Evolutionary conservation across 2,329 filamentous ascomycete genomes (phyloP).

Genomic region (Alternaria panax): DNA sequence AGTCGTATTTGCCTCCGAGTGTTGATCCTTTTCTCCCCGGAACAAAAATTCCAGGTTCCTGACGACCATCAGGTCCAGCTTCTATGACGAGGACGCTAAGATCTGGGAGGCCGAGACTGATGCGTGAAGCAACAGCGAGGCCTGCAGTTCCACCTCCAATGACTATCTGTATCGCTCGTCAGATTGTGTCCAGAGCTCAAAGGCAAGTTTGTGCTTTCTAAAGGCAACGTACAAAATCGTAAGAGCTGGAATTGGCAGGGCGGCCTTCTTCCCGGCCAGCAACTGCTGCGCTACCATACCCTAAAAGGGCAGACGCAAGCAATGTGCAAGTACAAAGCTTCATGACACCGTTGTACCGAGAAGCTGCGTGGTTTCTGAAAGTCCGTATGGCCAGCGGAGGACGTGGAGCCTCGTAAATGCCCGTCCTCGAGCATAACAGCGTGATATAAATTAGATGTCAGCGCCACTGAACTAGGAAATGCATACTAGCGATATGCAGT

Average conservation of each 20-base stretch:
- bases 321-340: slow-evolving; percentile 7
- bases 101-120: slow-evolving; percentile 43
- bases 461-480: neutral
- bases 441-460: neutral
- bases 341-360: slow-evolving; percentile 11
- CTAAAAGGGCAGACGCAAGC: slow-evolving; percentile 9
- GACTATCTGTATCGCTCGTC: slow-evolving; percentile 17
- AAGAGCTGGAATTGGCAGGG: neutral
- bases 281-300: slow-evolving; percentile 7
- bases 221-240: slow-evolving; percentile 11
- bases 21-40: slow-evolving; percentile 40
- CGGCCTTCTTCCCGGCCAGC: neutral
- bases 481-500: slow-evolving; percentile 12
- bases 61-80: slow-evolving; percentile 38
- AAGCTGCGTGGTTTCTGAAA: neutral
- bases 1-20: slow-evolving; percentile 37
- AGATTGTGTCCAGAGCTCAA: neutral
- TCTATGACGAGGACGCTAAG: slow-evolving; percentile 35
- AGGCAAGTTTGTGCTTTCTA: neutral
- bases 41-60: slow-evolving; percentile 36
- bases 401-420: neutral
- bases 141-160: slow-evolving; percentile 40
- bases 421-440: neutral
- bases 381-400: neutral
- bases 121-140: slow-evolving; percentile 39